Evolutionary conservation across 176 grass and related monocot genomes (phyloP).

Genomic region (Aechmea fasciata): DNA sequence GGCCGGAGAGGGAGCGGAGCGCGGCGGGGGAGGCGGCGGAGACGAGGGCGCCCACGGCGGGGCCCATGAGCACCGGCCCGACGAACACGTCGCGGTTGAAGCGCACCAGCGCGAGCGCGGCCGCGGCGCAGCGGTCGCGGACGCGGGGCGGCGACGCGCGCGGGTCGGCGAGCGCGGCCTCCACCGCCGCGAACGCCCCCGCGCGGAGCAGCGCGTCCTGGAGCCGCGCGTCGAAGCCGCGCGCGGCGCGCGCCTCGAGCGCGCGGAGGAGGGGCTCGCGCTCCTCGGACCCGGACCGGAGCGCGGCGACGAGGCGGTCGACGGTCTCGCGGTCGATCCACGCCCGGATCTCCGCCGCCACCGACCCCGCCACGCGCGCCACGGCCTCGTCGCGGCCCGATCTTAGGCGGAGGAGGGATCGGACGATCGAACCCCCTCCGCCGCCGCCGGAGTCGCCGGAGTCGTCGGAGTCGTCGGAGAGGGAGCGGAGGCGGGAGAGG

Average conservation of each 20-base stretch:
- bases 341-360: slow-evolving; percentile 49
- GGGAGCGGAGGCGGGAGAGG: slow-evolving; percentile 29
- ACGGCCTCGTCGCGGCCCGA: slow-evolving; percentile 3
- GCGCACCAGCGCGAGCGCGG: slow-evolving; percentile 56
- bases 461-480: slow-evolving; percentile 15
- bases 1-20: slow-evolving; percentile 49
- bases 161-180: slow-evolving; percentile 32
- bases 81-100: slow-evolving; percentile 97
- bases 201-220: slow-evolving; percentile 57
- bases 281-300: slow-evolving; percentile 20
- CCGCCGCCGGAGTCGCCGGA: not conserved
- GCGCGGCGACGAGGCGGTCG: slow-evolving; percentile 43
- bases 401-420: slow-evolving; percentile 13
- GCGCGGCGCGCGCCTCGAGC: slow-evolving; percentile 13
- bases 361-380: slow-evolving; percentile 27
- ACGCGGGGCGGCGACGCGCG: slow-evolving; percentile 16
- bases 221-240: slow-evolving; percentile 52
- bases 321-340: slow-evolving; percentile 61
- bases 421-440: not conserved
- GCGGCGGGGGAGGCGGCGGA: slow-evolving; percentile 16
- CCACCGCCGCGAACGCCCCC: slow-evolving; percentile 50
- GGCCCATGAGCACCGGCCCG: slow-evolving; percentile 69
- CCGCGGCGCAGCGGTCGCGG: slow-evolving; percentile 37
- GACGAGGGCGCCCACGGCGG: slow-evolving; percentile 42
- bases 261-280: slow-evolving; percentile 30